Conservation (phyloP, 1,284 basidiomycete species). For the Ustilago curta region DNA sequence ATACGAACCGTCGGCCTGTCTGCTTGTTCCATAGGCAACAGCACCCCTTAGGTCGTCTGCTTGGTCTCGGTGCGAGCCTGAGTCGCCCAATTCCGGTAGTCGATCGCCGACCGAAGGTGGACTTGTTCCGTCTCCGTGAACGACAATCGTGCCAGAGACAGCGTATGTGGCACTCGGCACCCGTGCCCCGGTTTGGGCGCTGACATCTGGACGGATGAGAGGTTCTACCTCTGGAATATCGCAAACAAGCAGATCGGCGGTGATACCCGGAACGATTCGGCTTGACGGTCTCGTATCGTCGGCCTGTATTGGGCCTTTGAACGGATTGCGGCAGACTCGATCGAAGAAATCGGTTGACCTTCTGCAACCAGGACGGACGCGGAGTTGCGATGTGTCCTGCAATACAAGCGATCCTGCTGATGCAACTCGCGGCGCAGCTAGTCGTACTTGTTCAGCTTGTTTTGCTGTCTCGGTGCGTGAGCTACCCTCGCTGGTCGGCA, state of each 20-base stretch:
- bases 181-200: background rate
- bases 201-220: slow-evolving; percentile 17
- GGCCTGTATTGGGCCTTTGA: background rate
- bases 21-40: background rate
- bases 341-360: slow-evolving; percentile 49
- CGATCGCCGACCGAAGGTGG: background rate
- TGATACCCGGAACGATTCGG: slow-evolving; percentile 2
- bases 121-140: slow-evolving; percentile 3
- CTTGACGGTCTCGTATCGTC: background rate
- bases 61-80: background rate
- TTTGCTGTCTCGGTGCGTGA: background rate
- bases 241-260: slow-evolving; percentile 46
- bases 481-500: background rate
- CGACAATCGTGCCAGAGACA: slow-evolving; percentile 40
- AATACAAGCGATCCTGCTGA: slow-evolving; percentile 14
- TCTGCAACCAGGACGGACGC: slow-evolving; percentile 37
- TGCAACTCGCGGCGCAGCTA: background rate
- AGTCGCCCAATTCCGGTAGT: slow-evolving; percentile 18
- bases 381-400: slow-evolving; percentile 3
- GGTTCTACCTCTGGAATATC: slow-evolving; percentile 42
- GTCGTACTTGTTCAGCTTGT: too few species aligned
- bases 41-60: background rate
- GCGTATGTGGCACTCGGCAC: slow-evolving; percentile 26
- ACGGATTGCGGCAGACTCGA: slow-evolving; percentile 31
- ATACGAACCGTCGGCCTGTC: slow-evolving; percentile 9